Evolutionary conservation across 2,329 filamentous ascomycete genomes (phyloP), one percentile per base, ranked within the genome.

Genomic region (Magnaporthales sp.): DNA sequence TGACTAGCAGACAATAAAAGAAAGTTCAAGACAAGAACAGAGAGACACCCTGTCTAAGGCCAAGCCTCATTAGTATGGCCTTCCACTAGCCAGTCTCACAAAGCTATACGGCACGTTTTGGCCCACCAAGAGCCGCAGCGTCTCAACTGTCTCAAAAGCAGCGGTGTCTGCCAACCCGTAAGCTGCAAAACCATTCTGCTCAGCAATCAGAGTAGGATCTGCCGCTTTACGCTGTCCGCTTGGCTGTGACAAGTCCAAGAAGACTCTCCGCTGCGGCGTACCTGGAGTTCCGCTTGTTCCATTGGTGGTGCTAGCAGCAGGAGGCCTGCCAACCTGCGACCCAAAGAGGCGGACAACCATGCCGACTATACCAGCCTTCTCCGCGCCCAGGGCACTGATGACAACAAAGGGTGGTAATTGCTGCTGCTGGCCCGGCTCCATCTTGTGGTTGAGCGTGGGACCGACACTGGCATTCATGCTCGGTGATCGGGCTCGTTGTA

Each of bases 41-140:
- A 4, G 4, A 4, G 22, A 32, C 51, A 58, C 24, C 24, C 11
- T 38, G 26, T 30, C 60, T 66, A 30, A 63, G 63, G 13, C 62
- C 24, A 29, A 63, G 24, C 22, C n/a, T 8, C 11, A 7, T 78
- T 74, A 85, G 70, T 81, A 84, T 68, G 83, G 76, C 26, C 81
- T 77, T 2, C 84, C 84, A 63, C 82, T 82, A 1, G 91, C 91
- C 74, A 95, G 80, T 63, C 91, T 83, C 58, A 95, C 92, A 79
- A 96, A 96, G 77, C 91, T 93, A 77, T 92, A 94, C 6, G 90
- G 91, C 67, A 95, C 91, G 75, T 95, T 95, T 78, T 95, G 91
- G 10, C 92, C 92, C 11, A 94, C 90, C 27, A 96, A 81, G 68
- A 93, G 76, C 70, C 91, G 83, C 66, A 95, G 78, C 63, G 89